phyloP scores from a whole-genome alignment of 2,329 filamentous ascomycete species.

The Tolypocladium album region DNA sequence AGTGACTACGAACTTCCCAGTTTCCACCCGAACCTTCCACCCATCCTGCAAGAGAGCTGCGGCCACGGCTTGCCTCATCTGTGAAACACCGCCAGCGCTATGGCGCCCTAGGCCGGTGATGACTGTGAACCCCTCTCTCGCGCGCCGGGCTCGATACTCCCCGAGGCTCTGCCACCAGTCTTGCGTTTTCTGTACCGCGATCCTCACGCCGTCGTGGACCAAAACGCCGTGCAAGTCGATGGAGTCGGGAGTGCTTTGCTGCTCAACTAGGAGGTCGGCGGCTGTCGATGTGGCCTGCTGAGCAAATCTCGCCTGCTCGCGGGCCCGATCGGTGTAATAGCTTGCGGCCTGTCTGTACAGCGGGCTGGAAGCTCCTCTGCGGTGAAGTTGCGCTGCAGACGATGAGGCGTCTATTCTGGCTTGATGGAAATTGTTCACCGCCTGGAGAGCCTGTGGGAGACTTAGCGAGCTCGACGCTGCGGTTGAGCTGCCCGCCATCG shows the following conservation, averaged over 20 bases:
- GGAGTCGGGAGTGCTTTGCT: constrained; percentile 47
- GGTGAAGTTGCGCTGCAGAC: constrained; percentile 29
- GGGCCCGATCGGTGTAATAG: constrained; percentile 63
- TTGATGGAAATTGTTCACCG: constrained; percentile 16
- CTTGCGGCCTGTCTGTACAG: constrained; percentile 66
- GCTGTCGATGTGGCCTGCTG: constrained; percentile 50
- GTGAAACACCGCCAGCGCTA: constrained; percentile 63
- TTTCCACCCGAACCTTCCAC: constrained; percentile 68
- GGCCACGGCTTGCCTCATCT: constrained; percentile 69
- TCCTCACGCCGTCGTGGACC: constrained; percentile 71
- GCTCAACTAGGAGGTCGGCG: constrained; percentile 59
- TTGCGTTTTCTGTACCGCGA: constrained; percentile 56
- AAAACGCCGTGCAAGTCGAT: constrained; percentile 79
- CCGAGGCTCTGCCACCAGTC: constrained; percentile 69
- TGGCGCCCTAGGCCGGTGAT: constrained; percentile 76
- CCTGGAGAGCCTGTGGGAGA: constrained; percentile 17
- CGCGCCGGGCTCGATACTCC: constrained; percentile 43
- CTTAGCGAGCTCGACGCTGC: constrained; percentile 4
- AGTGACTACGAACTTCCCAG: constrained; percentile 59
- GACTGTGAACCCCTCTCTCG: constrained; percentile 53
- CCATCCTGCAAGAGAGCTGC: constrained; percentile 65
- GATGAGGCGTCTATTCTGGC: constrained; percentile 19
- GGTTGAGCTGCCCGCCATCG: background rate
- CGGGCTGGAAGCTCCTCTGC: constrained; percentile 52
- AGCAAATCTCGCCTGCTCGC: constrained; percentile 49